These are phyloP conservation scores for Endoconidiophora polonica DNA, from an alignment of 2,329 filamentous ascomycete genomes.

Conservation along the genomic window DNA sequence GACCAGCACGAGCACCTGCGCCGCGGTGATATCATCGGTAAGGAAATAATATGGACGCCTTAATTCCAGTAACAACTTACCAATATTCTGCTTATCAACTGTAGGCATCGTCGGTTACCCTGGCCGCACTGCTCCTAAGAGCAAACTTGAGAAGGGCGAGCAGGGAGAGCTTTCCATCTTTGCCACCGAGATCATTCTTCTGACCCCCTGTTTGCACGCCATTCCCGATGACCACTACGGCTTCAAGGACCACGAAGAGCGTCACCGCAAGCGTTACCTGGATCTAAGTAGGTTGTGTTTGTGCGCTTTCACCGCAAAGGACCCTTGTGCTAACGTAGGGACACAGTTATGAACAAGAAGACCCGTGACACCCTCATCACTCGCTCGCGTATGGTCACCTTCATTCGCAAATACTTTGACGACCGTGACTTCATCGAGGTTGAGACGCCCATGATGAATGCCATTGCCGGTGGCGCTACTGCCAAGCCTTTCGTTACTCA, in stretches of 20 bases:
- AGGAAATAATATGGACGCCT: background rate
- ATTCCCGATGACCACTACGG: constrained; percentile 83
- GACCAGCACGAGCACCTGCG: constrained; percentile 80
- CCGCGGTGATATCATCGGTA: constrained; percentile 79
- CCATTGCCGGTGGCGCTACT: constrained; percentile 87
- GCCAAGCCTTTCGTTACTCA: constrained; percentile 86
- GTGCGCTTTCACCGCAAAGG: too few relatives aligned
- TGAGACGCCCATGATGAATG: constrained; percentile 94
- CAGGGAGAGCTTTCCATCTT: constrained; percentile 92
- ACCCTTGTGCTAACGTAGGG: background rate
- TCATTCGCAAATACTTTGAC: constrained; percentile 79
- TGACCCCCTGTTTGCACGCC: constrained; percentile 83
- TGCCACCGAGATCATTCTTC: constrained; percentile 66
- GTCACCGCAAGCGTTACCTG: constrained; percentile 83
- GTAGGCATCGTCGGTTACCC: constrained; percentile 54
- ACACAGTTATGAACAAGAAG: constrained; percentile 65
- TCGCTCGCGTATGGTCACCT: constrained; percentile 63
- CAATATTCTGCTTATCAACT: background rate
- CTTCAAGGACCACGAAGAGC: constrained; percentile 87
- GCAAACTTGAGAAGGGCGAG: constrained; percentile 57
- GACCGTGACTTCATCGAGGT: constrained; percentile 80
- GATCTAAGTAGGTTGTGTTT: constrained; percentile 42
- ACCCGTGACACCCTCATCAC: constrained; percentile 72
- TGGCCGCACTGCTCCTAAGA: constrained; percentile 75
- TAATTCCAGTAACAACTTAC: background rate